Evolutionary conservation across 345 rosid species (phyloP), one percentile per base, ranked within the genome.

Genomic region (Syzygium aromaticum): DNA sequence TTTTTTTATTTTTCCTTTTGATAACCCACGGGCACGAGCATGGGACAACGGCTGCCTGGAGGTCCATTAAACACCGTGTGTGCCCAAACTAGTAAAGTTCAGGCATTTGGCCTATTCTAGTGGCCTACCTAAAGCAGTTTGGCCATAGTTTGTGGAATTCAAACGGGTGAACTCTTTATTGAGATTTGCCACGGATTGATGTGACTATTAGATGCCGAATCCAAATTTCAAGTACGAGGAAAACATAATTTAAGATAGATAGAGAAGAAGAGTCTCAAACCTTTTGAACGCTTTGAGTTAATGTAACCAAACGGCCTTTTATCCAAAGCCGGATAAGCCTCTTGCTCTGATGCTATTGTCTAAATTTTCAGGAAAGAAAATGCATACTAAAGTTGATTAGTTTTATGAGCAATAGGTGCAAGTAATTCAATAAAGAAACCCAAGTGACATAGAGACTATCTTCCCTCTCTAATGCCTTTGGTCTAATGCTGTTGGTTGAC

Each of bases 201-300:
- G 16, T 13, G 3, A 27, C 67, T 5, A 61, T 61, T 5, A 14
- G 67, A 61, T 61, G 67, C 33, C 5, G 8, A 27, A 12, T 5
- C 67, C 67, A 77, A 77, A 61, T 61, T 61, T 27, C 67, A 61
- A 27, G 67, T 61, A 7, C 30, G 16, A 27, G 67, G 17, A 61
- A 61, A 61, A 28, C 49, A 33, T 38, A 33, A 77, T 22, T 77
- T 33, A 77, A 23, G 51, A 46, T 77, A 77, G 51, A 77, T 33
- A 38, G 46, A 89, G 51, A 64, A 84, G 56, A 67, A 49, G 77
- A 86, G 54, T 11, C 40, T 56, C 27, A 52, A 86, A 95, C 97
- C 95, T 93, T 94, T 84, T 94, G 95, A 84, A 95, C 95, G 30
- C 94, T 92, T 3, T 93, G 95, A 56, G 93, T 93, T 87, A 93